phyloP scores from a whole-genome alignment of 805 yeast genomes.

The Wickerhamomyces subpelliculosus region DNA sequence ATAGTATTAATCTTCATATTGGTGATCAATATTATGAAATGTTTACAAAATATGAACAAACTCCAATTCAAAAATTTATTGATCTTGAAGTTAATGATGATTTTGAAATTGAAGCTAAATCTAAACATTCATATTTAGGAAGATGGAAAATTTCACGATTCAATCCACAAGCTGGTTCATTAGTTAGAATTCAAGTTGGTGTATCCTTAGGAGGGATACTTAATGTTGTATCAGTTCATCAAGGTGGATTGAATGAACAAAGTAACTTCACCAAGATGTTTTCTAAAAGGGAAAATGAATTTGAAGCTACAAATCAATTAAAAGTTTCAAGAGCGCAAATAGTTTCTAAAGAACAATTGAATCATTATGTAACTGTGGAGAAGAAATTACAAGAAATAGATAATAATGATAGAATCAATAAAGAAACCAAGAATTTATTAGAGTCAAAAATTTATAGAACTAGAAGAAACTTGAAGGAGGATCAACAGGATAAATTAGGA shows the following conservation, averaged over 20 bases:
- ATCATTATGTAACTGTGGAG: slow-evolving; percentile 52
- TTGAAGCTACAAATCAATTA: not conserved
- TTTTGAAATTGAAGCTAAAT: not conserved
- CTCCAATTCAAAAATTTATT: slow-evolving; percentile 56
- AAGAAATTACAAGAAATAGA: slow-evolving; percentile 62
- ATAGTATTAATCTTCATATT: slow-evolving; percentile 65
- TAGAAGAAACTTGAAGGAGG: slow-evolving; percentile 65
- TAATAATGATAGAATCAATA: slow-evolving; percentile 80
- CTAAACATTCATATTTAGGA: not conserved
- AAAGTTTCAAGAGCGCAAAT: not conserved
- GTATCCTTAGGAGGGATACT: not conserved
- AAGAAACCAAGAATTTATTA: slow-evolving; percentile 79
- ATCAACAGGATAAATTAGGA: slow-evolving; percentile 56
- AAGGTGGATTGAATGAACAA: not conserved
- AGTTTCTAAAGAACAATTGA: not conserved
- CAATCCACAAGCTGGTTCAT: not conserved
- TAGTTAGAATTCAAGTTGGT: not conserved
- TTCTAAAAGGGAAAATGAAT: slow-evolving; percentile 41
- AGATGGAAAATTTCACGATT: not conserved
- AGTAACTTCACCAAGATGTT: not conserved
- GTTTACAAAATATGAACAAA: slow-evolving; percentile 58
- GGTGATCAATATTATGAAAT: slow-evolving; percentile 68
- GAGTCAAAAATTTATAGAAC: slow-evolving; percentile 83
- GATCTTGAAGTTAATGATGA: not conserved
- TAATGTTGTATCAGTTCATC: not conserved